Evolutionary conservation across 306 rosid species (phyloP).

Genomic region (Phaseolus lunatus): DNA sequence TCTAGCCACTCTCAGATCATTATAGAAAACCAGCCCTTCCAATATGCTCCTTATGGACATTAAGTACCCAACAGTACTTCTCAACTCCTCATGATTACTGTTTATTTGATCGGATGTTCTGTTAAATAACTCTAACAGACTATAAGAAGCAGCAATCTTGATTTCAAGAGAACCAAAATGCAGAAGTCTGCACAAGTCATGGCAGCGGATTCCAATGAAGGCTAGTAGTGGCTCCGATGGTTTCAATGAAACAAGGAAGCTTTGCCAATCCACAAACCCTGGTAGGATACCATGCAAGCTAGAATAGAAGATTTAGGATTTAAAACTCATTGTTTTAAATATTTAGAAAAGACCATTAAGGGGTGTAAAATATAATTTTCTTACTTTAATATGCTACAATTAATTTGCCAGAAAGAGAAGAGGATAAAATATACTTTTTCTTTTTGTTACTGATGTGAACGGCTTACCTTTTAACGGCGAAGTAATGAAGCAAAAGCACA

Average conservation of each 20-base stretch:
- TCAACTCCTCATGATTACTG: constrained; percentile 58
- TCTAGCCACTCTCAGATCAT: constrained; percentile 71
- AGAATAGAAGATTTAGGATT: constrained; percentile 41
- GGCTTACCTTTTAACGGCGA: constrained; percentile 70
- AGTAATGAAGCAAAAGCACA: constrained; percentile 73
- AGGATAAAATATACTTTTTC: background rate
- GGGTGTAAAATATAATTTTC: constrained; percentile 21
- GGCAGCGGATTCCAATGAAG: constrained; percentile 71
- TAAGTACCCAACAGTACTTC: constrained; percentile 58
- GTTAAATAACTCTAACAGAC: constrained; percentile 73
- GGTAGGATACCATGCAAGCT: constrained; percentile 74
- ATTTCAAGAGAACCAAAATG: constrained; percentile 78
- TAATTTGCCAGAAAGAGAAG: constrained; percentile 14
- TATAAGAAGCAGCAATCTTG: constrained; percentile 75
- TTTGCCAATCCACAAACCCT: constrained; percentile 80
- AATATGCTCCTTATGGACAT: constrained; percentile 69
- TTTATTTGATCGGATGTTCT: constrained; percentile 69
- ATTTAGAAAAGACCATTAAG: background rate
- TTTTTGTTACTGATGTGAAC: constrained; percentile 25
- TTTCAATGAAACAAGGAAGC: constrained; percentile 57
- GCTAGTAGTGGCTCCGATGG: constrained; percentile 58
- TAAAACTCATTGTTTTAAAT: constrained; percentile 27
- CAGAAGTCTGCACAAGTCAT: constrained; percentile 83
- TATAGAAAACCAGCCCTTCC: constrained; percentile 76
- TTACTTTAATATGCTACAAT: background rate